These are phyloP conservation scores for Parmelia sp. DNA, from an alignment of 495 filamentous ascomycete species.

Conservation along the genomic window DNA sequence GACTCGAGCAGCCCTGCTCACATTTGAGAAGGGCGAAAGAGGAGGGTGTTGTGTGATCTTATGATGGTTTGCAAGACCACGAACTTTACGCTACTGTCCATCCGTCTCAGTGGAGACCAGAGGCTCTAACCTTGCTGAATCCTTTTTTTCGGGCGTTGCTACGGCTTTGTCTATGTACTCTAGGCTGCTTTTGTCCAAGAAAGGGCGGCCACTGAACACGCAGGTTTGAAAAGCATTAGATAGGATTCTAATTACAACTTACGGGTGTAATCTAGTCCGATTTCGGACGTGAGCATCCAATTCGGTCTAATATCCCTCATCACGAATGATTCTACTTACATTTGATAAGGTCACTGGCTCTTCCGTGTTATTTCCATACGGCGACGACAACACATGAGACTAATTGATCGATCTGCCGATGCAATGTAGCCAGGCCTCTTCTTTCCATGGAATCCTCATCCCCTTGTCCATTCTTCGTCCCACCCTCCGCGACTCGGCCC, in stretches of 20 bases:
- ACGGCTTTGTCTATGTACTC: not conserved
- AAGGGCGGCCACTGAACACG: not conserved
- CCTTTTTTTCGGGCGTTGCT: conserved; percentile 19
- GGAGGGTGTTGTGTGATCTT: conserved; percentile 86
- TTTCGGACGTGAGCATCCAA: not conserved
- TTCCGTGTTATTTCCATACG: not conserved
- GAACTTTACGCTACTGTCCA: conserved; percentile 8
- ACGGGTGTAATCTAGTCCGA: not conserved
- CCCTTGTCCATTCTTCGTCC: conserved; percentile 60
- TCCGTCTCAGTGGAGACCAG: not conserved
- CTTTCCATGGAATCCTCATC: conserved; percentile 1
- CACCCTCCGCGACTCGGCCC: conserved; percentile 64
- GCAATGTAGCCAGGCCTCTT: not conserved
- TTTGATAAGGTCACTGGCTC: not conserved
- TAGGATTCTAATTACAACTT: not conserved
- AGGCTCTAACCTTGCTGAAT: not conserved
- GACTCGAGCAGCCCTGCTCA: conserved; percentile 87
- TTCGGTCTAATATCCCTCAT: not conserved
- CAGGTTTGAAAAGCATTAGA: conserved; percentile 18
- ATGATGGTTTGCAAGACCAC: conserved; percentile 43
- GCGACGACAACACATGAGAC: not conserved
- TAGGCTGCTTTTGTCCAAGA: conserved; percentile 7
- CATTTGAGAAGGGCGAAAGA: conserved; percentile 80
- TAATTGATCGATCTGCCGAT: not conserved
- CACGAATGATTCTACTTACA: not conserved